These are phyloP conservation scores for Heritiera fomes DNA, from an alignment of 345 rosid genomes.

Conservation along the genomic window DNA sequence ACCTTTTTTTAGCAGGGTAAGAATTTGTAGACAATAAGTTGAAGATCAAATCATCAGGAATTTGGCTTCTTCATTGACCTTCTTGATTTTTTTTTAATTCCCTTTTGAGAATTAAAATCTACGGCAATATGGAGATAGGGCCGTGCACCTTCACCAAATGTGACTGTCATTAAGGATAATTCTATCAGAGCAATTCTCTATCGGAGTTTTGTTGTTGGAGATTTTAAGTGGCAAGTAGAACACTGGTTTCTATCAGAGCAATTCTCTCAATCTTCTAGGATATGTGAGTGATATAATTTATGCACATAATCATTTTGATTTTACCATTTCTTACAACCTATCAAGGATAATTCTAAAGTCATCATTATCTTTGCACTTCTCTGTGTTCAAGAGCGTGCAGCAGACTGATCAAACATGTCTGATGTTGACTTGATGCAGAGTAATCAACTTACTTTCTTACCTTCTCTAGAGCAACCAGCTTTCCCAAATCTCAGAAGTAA, in stretches of 20 bases:
- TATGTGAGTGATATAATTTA: neutral
- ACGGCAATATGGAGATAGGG: too few species aligned
- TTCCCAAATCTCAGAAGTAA: constrained; percentile 3
- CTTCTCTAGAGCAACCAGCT: neutral
- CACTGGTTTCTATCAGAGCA: too few species aligned
- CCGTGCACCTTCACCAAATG: too few species aligned
- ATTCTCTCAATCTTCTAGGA: neutral
- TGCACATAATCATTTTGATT: neutral
- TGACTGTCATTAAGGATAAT: neutral
- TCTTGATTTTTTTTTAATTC: too few species aligned
- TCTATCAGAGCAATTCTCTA: neutral
- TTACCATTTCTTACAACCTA: neutral
- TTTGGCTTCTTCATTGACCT: too few species aligned
- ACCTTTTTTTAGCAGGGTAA: too few species aligned
- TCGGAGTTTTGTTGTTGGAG: neutral
- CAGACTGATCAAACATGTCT: constrained; percentile 14
- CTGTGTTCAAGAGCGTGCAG: constrained; percentile 1
- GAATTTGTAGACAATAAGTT: too few species aligned
- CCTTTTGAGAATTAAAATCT: too few species aligned
- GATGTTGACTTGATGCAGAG: constrained; percentile 6
- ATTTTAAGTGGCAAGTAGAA: too few species aligned
- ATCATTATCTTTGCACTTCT: constrained; percentile 6
- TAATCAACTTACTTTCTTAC: neutral
- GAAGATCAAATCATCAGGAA: too few species aligned
- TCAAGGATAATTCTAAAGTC: neutral